These are phyloP conservation scores for Candida tropicalis DNA, from an alignment of 1,139 yeast genomes.

Conservation along the genomic window DNA sequence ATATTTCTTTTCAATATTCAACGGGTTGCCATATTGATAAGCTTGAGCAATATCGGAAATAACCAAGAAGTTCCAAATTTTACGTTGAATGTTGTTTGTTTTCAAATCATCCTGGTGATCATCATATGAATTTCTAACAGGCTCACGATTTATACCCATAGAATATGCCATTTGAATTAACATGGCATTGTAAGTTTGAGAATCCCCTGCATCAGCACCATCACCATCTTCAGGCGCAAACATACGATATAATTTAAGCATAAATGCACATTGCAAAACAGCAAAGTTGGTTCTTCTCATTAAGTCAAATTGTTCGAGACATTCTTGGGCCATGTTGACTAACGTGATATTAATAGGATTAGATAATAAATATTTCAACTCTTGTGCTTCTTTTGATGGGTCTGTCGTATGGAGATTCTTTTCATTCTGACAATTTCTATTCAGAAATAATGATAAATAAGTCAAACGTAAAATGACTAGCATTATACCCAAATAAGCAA, in stretches of 20 bases:
- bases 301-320: constrained; percentile 56
- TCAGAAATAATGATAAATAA: constrained; percentile 36
- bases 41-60: constrained; percentile 30
- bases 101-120: constrained; percentile 24
- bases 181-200: constrained; percentile 39
- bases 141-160: constrained; percentile 51
- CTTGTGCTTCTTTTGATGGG: constrained; percentile 25
- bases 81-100: constrained; percentile 46
- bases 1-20: constrained; percentile 22
- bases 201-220: constrained; percentile 49
- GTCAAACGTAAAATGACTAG: constrained; percentile 32
- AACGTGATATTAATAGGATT: constrained; percentile 51
- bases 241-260: constrained; percentile 39
- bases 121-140: constrained; percentile 20
- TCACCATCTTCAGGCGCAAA: constrained; percentile 57
- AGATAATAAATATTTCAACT: constrained; percentile 43
- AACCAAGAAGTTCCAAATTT: constrained; percentile 54
- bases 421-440: constrained; percentile 31
- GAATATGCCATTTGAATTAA: constrained; percentile 46
- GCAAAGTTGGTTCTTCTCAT: constrained; percentile 49
- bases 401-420: constrained; percentile 24
- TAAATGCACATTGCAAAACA: constrained; percentile 50
- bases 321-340: constrained; percentile 53
- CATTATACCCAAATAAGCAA: constrained; percentile 35
- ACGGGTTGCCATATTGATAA: constrained; percentile 35